phyloP scores from a whole-genome alignment of 179 eudicot species.

The Silene coronaria region DNA sequence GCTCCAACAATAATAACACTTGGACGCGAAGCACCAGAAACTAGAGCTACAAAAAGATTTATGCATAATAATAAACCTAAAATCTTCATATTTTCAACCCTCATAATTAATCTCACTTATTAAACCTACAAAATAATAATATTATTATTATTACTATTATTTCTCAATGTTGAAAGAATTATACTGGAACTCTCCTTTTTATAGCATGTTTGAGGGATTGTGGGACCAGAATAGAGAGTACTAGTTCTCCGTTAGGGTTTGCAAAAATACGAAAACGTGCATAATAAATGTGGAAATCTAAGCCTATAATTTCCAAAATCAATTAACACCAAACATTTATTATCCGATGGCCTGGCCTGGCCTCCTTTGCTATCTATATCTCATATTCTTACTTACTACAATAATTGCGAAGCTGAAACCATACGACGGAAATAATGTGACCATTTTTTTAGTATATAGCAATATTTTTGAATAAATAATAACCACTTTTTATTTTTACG shows the following conservation, averaged over 20 bases:
- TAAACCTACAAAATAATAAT: neutral
- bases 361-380: too few relatives aligned
- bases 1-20: slow-evolving; percentile 28
- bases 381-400: too few relatives aligned
- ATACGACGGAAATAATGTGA: too few relatives aligned
- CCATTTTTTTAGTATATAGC: too few relatives aligned
- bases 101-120: neutral
- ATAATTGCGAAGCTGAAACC: too few relatives aligned
- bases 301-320: neutral
- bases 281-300: neutral
- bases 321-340: neutral
- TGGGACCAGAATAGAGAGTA: neutral
- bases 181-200: neutral
- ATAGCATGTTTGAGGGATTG: neutral
- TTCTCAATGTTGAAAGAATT: neutral
- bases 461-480: too few relatives aligned
- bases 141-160: too few relatives aligned
- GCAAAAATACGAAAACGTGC: neutral
- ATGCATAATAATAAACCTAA: neutral
- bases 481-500: too few relatives aligned
- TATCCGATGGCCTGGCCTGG: too few relatives aligned
- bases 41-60: neutral
- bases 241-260: neutral
- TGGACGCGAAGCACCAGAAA: slow-evolving; percentile 9
- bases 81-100: slow-evolving; percentile 5